These are phyloP conservation scores for Apophysomyces elegans DNA, from an alignment of 371 early-diverging fungal genomes.

Conservation along the genomic window DNA sequence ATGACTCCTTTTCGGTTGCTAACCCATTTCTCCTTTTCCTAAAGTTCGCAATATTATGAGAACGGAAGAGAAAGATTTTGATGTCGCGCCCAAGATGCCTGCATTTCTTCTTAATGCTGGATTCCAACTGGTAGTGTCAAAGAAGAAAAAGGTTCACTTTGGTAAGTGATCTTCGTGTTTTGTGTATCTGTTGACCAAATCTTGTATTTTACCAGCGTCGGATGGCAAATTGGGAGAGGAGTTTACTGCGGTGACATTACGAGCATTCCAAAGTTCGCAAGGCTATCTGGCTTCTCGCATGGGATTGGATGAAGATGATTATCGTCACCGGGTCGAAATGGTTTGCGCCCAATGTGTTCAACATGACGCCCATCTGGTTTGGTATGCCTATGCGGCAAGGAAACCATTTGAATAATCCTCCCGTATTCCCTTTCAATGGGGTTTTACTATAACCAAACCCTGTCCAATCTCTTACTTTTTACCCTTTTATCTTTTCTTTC, in stretches of 20 bases:
- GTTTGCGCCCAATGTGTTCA: constrained; percentile 47
- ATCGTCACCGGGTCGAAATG: constrained; percentile 43
- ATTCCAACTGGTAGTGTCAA: constrained; percentile 28
- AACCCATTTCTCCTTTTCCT: too few relatives aligned
- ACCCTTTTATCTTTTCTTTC: neutral
- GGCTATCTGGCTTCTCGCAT: constrained; percentile 27
- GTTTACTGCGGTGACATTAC: constrained; percentile 27
- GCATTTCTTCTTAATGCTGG: constrained; percentile 22
- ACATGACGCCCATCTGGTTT: constrained; percentile 29
- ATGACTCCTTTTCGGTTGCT: too few relatives aligned
- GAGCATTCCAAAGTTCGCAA: constrained; percentile 23
- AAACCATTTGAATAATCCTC: neutral
- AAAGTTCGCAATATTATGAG: constrained; percentile 27
- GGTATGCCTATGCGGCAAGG: constrained; percentile 27
- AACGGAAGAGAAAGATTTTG: constrained; percentile 25
- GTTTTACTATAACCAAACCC: too few relatives aligned
- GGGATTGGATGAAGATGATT: constrained; percentile 41
- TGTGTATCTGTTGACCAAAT: neutral
- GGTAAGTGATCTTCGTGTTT: constrained; percentile 22
- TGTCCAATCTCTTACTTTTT: neutral
- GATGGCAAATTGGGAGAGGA: constrained; percentile 37
- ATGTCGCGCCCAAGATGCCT: constrained; percentile 29
- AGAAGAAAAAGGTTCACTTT: constrained; percentile 30
- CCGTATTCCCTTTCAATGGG: too few relatives aligned
- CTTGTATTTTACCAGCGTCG: constrained; percentile 19